A percentile compares a stretch with the other conserved stretches of the same genome.
Conservation (phyloP, 345 rosid species). For the Aquilaria malaccensis region DNA sequence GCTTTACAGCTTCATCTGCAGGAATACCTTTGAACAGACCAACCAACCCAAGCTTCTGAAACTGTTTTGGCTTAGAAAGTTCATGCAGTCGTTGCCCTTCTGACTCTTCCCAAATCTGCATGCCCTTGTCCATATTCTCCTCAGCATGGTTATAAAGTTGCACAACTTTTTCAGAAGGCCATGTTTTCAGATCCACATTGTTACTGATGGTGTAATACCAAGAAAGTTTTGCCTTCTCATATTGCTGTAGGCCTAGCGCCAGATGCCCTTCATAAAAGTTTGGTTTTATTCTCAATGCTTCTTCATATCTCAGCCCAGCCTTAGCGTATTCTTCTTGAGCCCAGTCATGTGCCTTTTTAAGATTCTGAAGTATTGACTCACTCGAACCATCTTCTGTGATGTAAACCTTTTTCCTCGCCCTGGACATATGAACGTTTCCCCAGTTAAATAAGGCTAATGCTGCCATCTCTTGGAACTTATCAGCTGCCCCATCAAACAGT, state of each 20-base stretch:
- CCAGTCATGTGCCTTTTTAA: conserved; percentile 50
- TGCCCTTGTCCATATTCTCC: conserved; percentile 61
- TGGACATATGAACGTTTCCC: conserved; percentile 85
- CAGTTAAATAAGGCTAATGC: conserved; percentile 82
- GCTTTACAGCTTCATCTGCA: conserved; percentile 44
- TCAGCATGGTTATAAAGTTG: conserved; percentile 66
- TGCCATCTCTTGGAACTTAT: conserved; percentile 80
- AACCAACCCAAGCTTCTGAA: conserved; percentile 27
- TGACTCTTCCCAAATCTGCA: conserved; percentile 59
- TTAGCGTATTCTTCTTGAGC: conserved; percentile 43
- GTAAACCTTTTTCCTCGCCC: conserved; percentile 67
- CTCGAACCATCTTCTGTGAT: conserved; percentile 42
- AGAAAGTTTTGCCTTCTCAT: conserved; percentile 85
- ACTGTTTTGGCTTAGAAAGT: conserved; percentile 17
- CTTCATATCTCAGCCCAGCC: conserved; percentile 65
- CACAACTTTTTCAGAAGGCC: conserved; percentile 47
- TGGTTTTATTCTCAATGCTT: conserved; percentile 73
- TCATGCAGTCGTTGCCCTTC: conserved; percentile 27
- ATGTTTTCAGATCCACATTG: conserved; percentile 48
- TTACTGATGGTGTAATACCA: conserved; percentile 69
- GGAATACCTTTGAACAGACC: conserved; percentile 37
- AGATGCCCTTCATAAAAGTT: conserved; percentile 63
- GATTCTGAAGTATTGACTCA: conserved; percentile 48
- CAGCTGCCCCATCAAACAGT: conserved; percentile 62
- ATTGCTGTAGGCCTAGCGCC: conserved; percentile 74